Evolutionary conservation across 75 land plant genomes (phyloP).

Genomic region (Cryptomeria japonica): DNA sequence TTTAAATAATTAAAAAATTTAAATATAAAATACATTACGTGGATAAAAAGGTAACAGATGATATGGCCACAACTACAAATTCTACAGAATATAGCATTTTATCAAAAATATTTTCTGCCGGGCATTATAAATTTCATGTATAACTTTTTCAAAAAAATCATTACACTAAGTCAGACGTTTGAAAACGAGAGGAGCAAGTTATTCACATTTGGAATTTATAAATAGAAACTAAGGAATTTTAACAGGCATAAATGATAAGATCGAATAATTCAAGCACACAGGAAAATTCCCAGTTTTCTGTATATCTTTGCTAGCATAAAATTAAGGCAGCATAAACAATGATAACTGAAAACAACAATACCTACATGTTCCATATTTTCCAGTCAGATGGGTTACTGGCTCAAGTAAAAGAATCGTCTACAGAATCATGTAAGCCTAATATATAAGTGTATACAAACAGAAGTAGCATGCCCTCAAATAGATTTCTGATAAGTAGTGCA

Average conservation of each 20-base stretch:
- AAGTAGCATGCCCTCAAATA: background rate
- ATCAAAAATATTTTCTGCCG: background rate
- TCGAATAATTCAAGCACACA: background rate
- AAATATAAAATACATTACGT: background rate
- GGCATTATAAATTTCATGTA: no score
- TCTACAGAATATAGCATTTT: background rate
- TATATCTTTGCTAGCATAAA: background rate
- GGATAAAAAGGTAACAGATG: background rate
- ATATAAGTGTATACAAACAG: background rate
- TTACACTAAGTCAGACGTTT: background rate
- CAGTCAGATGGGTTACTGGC: background rate
- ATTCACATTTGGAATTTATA: background rate
- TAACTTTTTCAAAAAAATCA: background rate
- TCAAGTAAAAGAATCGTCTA: background rate
- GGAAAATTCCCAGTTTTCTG: background rate
- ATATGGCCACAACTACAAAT: background rate
- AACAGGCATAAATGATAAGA: background rate
- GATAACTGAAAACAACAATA: background rate
- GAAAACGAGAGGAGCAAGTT: background rate
- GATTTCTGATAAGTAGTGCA: background rate
- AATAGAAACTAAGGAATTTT: background rate
- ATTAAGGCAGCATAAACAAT: background rate
- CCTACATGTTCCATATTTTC: background rate
- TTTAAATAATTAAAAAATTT: background rate
- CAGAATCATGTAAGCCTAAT: background rate